Evolutionary conservation across 768 basidiomycete species (phyloP), one percentile per base, ranked within the genome.

Genomic region (Boletus vinaceobasis): DNA sequence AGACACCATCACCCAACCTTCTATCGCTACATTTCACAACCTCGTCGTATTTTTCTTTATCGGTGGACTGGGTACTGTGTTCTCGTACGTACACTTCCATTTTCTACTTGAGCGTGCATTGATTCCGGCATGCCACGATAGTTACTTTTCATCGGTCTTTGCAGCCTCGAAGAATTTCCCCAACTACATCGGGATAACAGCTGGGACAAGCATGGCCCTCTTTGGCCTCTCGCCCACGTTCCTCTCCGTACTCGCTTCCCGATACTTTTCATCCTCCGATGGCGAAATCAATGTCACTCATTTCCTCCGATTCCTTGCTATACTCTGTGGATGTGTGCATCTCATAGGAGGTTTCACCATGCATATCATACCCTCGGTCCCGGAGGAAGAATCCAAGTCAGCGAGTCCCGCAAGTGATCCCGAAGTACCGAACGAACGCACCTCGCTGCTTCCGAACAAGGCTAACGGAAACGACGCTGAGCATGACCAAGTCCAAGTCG

Each of bases 191-290:
- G 88, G 88, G 19, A 68, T 84, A 26, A 82, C 87, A 11, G 78
- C 86, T 1, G 90, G 88, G 5, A 71, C 75, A 10, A 85, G 79
- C 64, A 84, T 84, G 77, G 82, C 88, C 3, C 71, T 90, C 23
- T 91, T 90, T 63, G 88, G 90, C n/a, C 77, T 91, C 33, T 93
- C 90, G 0, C 90, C 90, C 0, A 73, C 91, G 21, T 81, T 88
- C 60, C 77, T 91, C 7, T 86, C 89, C 21, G 54, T 79, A 23
- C 56, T 90, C 36, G 88, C 87, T 4, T 82, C 86, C 5, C 72
- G 53, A 15, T 83, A 75, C 65, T 91, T 91, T 68, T 82, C 79
- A 5, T 70, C 75, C 37, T 59, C 69, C 13, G 65, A 69, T 45
- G 74, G 73, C 26, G 79, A 78, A 42, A 74, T 73, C 46, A 80